These are phyloP conservation scores for Drechslerella coelobrocha DNA, from an alignment of 2,329 filamentous ascomycete species.

Conservation along the genomic window DNA sequence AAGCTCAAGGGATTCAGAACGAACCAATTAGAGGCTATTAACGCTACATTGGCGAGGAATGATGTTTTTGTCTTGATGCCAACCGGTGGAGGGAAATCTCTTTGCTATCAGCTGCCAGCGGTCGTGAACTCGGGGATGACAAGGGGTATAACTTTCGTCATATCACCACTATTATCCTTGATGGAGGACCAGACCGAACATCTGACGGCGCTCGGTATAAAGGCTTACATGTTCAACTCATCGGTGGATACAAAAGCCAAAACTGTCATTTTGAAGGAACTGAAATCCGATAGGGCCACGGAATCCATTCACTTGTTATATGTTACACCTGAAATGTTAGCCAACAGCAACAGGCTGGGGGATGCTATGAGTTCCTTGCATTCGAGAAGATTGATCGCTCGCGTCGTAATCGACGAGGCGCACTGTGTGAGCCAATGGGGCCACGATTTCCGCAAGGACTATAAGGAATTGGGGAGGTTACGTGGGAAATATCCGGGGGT, in stretches of 20 bases:
- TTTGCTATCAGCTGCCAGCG: conserved; percentile 94
- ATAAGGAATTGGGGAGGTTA: conserved; percentile 81
- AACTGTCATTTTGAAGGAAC: conserved; percentile 69
- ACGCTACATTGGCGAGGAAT: conserved; percentile 83
- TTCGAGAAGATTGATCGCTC: conserved; percentile 73
- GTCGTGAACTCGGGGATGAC: conserved; percentile 82
- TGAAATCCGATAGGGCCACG: conserved; percentile 72
- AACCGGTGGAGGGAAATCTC: conserved; percentile 92
- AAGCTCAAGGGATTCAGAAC: conserved; percentile 83
- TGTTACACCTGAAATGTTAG: conserved; percentile 96
- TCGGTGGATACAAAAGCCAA: conserved; percentile 72
- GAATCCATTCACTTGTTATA: conserved; percentile 85
- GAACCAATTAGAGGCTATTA: conserved; percentile 94
- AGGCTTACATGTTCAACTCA: conserved; percentile 81
- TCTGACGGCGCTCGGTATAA: conserved; percentile 74
- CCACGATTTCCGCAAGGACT: conserved; percentile 95
- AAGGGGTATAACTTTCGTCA: conserved; percentile 84
- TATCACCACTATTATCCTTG: conserved; percentile 91
- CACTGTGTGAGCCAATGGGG: conserved; percentile 99
- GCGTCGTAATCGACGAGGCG: conserved; percentile 97
- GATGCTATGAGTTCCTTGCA: conserved; percentile 73
- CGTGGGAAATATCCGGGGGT: conserved; percentile 76
- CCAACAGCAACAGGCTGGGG: conserved; percentile 75
- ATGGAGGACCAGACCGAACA: conserved; percentile 98
- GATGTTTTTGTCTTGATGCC: conserved; percentile 98